Evolutionary conservation across 148 eudicot genomes (phyloP), one percentile per base, ranked within the genome.

Genomic region (Vaccinium myrtillus): DNA sequence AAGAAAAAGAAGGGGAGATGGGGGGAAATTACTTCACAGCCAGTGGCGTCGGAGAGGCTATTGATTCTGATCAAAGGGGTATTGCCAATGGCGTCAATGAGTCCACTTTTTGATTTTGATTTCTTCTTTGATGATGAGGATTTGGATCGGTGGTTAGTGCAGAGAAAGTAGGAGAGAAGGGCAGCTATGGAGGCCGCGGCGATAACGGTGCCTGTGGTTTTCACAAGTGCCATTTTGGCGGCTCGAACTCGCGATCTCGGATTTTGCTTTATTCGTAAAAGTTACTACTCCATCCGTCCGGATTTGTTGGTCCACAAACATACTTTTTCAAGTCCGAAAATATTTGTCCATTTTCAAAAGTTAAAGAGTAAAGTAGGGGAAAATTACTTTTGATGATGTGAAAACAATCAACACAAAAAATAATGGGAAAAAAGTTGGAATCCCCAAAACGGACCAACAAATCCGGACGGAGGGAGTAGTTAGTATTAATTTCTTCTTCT

Each of bases 31-130:
- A 93, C 98, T 54, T 93, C 90, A 82, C 99, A 97, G 12, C 99
- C 98, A 85, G 98, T 97, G 77, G 95, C 98, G 54, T 93, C 90
- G 74, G 98, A 97, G 43, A 95, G 94, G 83, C 95, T 92, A 56
- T 95, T 90, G 83, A 97, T 93, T 89, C 98, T 87, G 46, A 95
- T 97, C 55, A 97, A 90, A 77, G 98, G 98, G 11, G 99, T 95
- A 79, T 97, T 93, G 7, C 99, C 98, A 91, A 97, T 92, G 54
- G 98, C 96, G 53, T 82, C 92, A 75, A 92, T 82, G 50, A 97
- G 84, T 46, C 99, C 99, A 67, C 75, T 86, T n/a, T 85, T 88
- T 27, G 53, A 23, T 43, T 88, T 88, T 49, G 27, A 77, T 49
- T 86, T n/a, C 63, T 87, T 91, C 51, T 86, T 92, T 49, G 56